phyloP scores from a whole-genome alignment of 345 rosid genomes.

The Euphorbia tirucalli region DNA sequence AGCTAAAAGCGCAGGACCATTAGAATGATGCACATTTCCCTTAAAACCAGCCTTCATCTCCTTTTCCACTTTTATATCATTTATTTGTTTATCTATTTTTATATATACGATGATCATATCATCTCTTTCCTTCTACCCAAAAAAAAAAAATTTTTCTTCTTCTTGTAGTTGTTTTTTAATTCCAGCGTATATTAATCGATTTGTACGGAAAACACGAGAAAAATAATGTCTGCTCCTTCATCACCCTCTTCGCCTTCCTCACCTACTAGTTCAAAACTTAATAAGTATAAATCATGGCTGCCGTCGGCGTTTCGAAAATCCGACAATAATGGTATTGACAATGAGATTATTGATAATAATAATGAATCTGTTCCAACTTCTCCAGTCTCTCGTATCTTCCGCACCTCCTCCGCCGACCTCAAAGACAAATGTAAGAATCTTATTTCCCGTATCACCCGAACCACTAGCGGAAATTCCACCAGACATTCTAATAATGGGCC shows the following conservation, averaged over 20 bases:
- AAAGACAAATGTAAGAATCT: constrained; percentile 26
- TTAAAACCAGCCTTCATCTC: no score
- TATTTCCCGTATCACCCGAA: constrained; percentile 25
- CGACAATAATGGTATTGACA: neutral
- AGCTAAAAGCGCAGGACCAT: no score
- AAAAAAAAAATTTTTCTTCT: no score
- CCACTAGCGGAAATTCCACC: neutral
- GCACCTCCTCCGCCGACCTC: constrained; percentile 17
- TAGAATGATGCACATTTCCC: no score
- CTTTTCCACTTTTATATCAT: no score
- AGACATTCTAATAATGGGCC: no score
- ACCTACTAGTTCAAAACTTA: constrained; percentile 28
- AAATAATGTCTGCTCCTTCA: neutral
- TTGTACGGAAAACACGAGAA: neutral
- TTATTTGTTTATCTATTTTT: no score
- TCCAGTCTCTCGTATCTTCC: neutral
- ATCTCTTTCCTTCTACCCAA: no score
- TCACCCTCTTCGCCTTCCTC: constrained; percentile 13
- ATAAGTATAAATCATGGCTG: constrained; percentile 19
- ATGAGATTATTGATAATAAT: no score
- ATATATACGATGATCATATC: no score
- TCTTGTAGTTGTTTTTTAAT: no score
- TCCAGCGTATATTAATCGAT: no score
- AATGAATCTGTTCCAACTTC: neutral
- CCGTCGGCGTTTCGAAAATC: constrained; percentile 24